Evolutionary conservation across 2,329 filamentous ascomycete genomes (phyloP).

Genomic region (Colletotrichum kahawae): DNA sequence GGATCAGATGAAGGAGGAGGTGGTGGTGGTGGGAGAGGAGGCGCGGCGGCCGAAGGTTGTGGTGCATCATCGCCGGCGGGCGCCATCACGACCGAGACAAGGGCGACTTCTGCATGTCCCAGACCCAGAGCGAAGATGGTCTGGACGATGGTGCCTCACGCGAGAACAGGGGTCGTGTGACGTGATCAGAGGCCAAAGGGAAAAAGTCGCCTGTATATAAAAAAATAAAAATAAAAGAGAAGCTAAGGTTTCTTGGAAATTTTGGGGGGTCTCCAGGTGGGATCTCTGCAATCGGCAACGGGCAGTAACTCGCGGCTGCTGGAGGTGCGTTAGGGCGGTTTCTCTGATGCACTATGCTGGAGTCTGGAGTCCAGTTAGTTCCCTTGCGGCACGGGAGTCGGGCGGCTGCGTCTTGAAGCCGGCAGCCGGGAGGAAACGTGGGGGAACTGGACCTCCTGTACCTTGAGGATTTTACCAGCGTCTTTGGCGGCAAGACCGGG

Average conservation of each 20-base stretch:
- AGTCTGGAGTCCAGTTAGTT: not conserved
- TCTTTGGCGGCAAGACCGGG: not conserved
- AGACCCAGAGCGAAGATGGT: not conserved
- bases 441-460: not conserved
- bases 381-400: not conserved
- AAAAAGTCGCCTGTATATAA: not conserved
- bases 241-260: not conserved
- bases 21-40: not conserved
- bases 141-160: conserved; percentile 1
- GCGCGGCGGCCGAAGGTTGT: not conserved
- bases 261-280: not conserved
- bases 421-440: not conserved
- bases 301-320: not conserved
- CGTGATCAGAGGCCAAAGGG: not conserved
- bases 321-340: conserved; percentile 3
- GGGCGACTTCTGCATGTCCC: not conserved
- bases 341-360: not conserved
- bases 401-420: not conserved
- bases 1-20: not conserved
- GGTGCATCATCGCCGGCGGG: conserved; percentile 9
- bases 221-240: not conserved
- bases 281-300: not conserved
- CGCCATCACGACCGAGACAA: conserved; percentile 18
- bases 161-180: conserved; percentile 32
- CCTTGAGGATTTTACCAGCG: not conserved